Base-by-base conservation (phyloP, 106 monocot species). In the Platanthera guangdongensis region DNA sequence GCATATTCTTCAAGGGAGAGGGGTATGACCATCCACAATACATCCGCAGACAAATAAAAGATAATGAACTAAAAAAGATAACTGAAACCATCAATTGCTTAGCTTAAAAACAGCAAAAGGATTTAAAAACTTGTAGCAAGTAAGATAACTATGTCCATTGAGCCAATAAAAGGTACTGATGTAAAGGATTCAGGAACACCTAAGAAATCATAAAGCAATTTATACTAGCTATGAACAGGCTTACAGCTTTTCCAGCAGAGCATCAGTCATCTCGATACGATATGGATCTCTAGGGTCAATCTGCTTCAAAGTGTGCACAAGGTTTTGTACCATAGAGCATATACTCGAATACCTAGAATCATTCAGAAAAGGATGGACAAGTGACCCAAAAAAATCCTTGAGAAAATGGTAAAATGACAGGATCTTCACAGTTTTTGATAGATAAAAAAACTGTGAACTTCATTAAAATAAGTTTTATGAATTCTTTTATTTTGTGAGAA, bases 241-340 rank as follows among this genome's bases (percentile, higher is more conserved):
- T 82, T 86, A 94, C 91, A 94, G 83, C 81, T 97, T 94, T 57
- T 90, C 88, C 7, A 97, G 83, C 12, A 94, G 47, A 47, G 68
- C 74, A 74, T 97, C 91, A 11, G 97, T 91, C 93, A 92, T 97
- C 86, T 97, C 88, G 45, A 89, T 84, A 14, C 97, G 84, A 72
- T 80, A 85, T 60, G 90, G 91, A 32, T 97, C 94, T 80, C 94
- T 89, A 1, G 87, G 82, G 53, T 97, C 89, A 78, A 97, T 89
- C 75, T 94, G 89, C 83, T 94, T 97, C 76, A 94, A 63, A 52
- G 86, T 64, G 80, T 74, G 74, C 4, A 91, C 87, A 6, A 92
- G 89, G 76, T 97, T 97, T 78, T 97, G 97, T 14, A 84, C 87
- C 88, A 89, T 91, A 48, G 79, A 69, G 78, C 97, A 94, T 75